Evolutionary conservation across 805 yeast species (phyloP), one percentile per base, ranked within the genome.

Genomic region (Metschnikowia colocasiae): DNA sequence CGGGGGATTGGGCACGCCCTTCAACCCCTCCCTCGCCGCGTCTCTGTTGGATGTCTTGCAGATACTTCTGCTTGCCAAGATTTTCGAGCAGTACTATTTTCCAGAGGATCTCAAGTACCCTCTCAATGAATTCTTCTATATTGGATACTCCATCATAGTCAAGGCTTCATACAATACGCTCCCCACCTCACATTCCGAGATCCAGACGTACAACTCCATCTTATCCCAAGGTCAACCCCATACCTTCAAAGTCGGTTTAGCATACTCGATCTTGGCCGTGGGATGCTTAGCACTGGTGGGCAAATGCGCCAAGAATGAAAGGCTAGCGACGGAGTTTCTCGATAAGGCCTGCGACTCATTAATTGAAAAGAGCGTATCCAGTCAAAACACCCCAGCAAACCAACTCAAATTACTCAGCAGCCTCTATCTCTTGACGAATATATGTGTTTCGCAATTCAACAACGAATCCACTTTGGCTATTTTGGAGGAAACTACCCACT

Each of bases 1-100:
- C 7, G 12, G 8, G 7, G 30, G 36, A n/a, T 32, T 40, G 18
- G 43, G 97, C 36, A 79, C 71, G 13, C 97, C 98, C 56, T 83
- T 85, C 48, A 80, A 83, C 1, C 85, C 84, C 0, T 97, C 97
- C 46, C 67, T 73, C 27, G 65, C 81, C 59, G 94, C 86, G 68
- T 92, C 97, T 23, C 97, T 97, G 43, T 20, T 32, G 20, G 36
- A 32, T 12, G 12, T 18, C 15, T 32, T 22, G 12, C 66, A 63
- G 45, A 49, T 68, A 2, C 55, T 67, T 12, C 60, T 66, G 16
- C 56, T 67, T 12, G 52, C 64, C n/a, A 56, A 63, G 23, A 58
- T 59, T 29, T 50, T 69, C 13, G 61, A 64, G 35, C 40, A 42
- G 53, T 16, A 43, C 46, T 34, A 42, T 51, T 48, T 47, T 46